A percentile compares a stretch with the other conserved stretches of the same genome.
Conservation (phyloP, 2,329 filamentous ascomycete genomes). For the Helicocarpus griseus region DNA sequence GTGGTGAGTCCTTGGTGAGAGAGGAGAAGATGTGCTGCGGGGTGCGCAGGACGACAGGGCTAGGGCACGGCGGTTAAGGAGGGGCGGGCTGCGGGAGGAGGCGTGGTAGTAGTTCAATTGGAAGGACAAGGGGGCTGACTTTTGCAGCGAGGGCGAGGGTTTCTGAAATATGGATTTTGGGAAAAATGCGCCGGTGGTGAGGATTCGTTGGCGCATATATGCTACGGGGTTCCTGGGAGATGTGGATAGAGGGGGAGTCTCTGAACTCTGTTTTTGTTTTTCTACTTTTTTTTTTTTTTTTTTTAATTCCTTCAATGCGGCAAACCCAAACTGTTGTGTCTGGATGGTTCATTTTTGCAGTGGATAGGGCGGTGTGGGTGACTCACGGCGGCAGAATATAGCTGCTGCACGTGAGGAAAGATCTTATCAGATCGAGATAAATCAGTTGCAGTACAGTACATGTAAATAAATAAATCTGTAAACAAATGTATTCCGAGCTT, state of each 20-base stretch:
- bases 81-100: constrained; percentile 5
- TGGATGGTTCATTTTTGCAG: not conserved
- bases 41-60: constrained; percentile 5
- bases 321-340: not conserved
- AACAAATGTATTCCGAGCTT: not conserved
- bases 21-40: constrained; percentile 2
- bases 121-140: not conserved
- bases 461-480: too few species aligned
- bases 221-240: not conserved
- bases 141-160: not conserved
- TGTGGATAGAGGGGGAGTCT: not conserved
- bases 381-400: not conserved
- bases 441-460: too few species aligned
- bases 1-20: not conserved
- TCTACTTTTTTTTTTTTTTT: not conserved
- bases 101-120: not conserved
- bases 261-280: not conserved
- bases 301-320: too few species aligned
- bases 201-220: constrained; percentile 10
- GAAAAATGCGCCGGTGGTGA: constrained; percentile 5
- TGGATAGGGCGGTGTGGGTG: not conserved
- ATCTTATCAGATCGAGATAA: not conserved
- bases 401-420: not conserved
- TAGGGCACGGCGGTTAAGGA: constrained; percentile 7
- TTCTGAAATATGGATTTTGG: not conserved